These are phyloP conservation scores for Fusarium haematococcum DNA, from an alignment of 2,329 filamentous ascomycete species.

Conservation along the genomic window DNA sequence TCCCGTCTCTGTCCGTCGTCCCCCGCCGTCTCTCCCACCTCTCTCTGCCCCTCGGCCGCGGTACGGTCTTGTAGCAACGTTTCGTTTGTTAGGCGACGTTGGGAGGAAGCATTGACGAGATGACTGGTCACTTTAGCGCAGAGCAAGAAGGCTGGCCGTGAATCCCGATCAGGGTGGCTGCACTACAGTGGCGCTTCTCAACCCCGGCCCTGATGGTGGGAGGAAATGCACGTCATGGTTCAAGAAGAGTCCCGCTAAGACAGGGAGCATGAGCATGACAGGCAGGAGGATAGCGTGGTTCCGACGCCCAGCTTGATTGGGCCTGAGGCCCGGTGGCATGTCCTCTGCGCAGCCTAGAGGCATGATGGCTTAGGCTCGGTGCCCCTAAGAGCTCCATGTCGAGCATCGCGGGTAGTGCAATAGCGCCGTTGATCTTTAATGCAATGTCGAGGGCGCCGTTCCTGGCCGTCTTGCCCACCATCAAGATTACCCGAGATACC, in stretches of 20 bases:
- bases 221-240: conserved; percentile 47
- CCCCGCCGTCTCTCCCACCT: not conserved
- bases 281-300: conserved; percentile 39
- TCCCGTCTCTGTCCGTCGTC: conserved; percentile 23
- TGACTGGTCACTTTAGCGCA: conserved; percentile 41
- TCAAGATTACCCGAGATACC: conserved; percentile 6
- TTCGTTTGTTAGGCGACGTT: conserved; percentile 8
- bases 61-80: not conserved
- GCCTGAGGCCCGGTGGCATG: conserved; percentile 6
- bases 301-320: conserved; percentile 31
- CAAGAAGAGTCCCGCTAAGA: conserved; percentile 41
- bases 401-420: conserved; percentile 23
- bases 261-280: conserved; percentile 41
- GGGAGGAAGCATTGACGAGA: conserved; percentile 19
- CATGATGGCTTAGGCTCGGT: not conserved
- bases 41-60: not conserved
- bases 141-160: conserved; percentile 22
- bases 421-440: conserved; percentile 40
- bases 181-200: conserved; percentile 32
- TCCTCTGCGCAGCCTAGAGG: conserved; percentile 10
- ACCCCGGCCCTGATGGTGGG: conserved; percentile 29
- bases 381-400: not conserved
- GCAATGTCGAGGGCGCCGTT: conserved; percentile 26
- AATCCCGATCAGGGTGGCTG: conserved; percentile 38
- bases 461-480: conserved; percentile 23